phyloP scores from a whole-genome alignment of 306 rosid species.

The Casuarina equisetifolia region DNA sequence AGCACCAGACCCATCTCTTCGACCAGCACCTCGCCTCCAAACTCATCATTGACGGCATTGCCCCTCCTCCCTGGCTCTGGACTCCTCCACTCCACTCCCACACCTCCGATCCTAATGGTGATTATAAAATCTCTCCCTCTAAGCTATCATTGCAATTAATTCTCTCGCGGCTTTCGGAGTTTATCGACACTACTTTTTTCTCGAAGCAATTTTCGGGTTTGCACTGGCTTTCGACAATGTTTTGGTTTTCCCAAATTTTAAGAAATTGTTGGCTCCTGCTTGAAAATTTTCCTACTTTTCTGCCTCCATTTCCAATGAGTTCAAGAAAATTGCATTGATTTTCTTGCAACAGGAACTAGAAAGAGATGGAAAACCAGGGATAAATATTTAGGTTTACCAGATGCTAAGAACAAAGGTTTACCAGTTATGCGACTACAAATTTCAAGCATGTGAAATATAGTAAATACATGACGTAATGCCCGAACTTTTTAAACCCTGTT shows the following conservation, averaged over 20 bases:
- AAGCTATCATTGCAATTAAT: background rate
- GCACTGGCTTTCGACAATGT: background rate
- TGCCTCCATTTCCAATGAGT: background rate
- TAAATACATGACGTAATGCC: too few relatives aligned
- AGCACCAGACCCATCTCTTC: constrained; percentile 60
- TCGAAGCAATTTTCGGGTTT: background rate
- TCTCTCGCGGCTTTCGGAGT: background rate
- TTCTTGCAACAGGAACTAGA: background rate
- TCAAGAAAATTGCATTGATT: background rate
- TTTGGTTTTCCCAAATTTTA: background rate
- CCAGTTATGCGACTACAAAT: too few relatives aligned
- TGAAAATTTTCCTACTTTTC: background rate
- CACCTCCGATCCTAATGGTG: constrained; percentile 51
- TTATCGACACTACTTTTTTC: background rate
- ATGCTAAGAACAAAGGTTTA: too few relatives aligned
- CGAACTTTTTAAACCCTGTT: too few relatives aligned
- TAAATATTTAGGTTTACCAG: background rate
- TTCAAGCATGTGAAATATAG: too few relatives aligned
- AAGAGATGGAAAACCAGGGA: background rate
- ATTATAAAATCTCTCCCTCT: background rate
- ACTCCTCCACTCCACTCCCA: constrained; percentile 35
- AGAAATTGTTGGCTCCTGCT: background rate
- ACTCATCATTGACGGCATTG: constrained; percentile 74
- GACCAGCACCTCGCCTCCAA: constrained; percentile 71
- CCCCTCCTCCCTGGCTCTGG: constrained; percentile 79